phyloP scores from a whole-genome alignment of 116 monocot genomes.

The Cymodocea nodosa region DNA sequence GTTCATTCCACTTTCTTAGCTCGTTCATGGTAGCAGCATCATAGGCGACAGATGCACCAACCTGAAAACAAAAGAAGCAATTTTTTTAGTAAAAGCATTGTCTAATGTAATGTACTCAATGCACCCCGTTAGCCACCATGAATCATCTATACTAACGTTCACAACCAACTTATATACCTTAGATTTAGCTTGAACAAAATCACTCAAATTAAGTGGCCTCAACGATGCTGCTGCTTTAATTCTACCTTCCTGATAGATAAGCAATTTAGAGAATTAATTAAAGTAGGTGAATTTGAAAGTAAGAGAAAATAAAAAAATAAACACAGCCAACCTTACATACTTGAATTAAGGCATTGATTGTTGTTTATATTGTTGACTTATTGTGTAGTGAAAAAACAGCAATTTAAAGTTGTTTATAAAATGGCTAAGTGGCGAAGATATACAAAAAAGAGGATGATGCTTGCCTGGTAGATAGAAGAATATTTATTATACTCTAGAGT shows the following conservation, averaged over 20 bases:
- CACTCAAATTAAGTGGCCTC: slow-evolving; percentile 61
- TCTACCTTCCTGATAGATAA: slow-evolving; percentile 24
- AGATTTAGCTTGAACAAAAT: slow-evolving; percentile 73
- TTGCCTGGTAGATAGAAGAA: too few relatives aligned
- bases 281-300: slow-evolving; percentile 1
- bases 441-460: too few relatives aligned
- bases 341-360: background rate
- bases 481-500: too few relatives aligned
- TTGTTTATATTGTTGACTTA: too few relatives aligned
- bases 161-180: slow-evolving; percentile 39
- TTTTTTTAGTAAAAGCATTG: too few relatives aligned
- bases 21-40: slow-evolving; percentile 94
- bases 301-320: background rate
- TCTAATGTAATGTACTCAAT: too few relatives aligned
- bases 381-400: too few relatives aligned
- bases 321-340: background rate
- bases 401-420: too few relatives aligned
- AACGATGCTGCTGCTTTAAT: slow-evolving; percentile 18
- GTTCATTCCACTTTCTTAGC: slow-evolving; percentile 91
- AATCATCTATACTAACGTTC: too few relatives aligned
- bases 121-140: too few relatives aligned
- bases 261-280: too few relatives aligned
- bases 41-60: slow-evolving; percentile 84
- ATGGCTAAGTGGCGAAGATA: too few relatives aligned
- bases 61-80: slow-evolving; percentile 20